phyloP scores from a whole-genome alignment of 2,329 filamentous ascomycete species.

The Trichoderma cornu-damae region DNA sequence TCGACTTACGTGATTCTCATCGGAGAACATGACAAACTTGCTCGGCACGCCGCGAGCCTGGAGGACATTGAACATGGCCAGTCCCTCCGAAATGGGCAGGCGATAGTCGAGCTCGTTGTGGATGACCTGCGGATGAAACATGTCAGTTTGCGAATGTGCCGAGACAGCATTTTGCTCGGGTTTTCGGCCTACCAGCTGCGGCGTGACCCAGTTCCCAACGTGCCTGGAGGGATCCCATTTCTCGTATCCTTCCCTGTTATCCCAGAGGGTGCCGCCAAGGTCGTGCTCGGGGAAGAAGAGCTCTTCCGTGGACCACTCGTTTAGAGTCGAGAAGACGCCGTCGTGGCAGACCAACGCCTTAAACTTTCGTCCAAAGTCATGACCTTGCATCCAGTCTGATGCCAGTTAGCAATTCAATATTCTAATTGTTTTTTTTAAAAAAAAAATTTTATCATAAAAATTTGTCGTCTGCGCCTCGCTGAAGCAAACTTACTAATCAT shows the following conservation, averaged over 20 bases:
- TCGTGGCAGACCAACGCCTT: slow-evolving; percentile 86
- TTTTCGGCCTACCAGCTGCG: slow-evolving; percentile 63
- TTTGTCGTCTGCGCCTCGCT: no score
- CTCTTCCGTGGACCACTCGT: slow-evolving; percentile 61
- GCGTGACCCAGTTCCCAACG: slow-evolving; percentile 72
- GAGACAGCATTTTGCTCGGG: neutral
- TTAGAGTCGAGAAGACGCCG: slow-evolving; percentile 70
- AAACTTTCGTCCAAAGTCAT: slow-evolving; percentile 75
- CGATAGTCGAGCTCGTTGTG: slow-evolving; percentile 90
- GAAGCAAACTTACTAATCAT: slow-evolving; percentile 58
- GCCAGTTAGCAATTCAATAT: slow-evolving; percentile 27
- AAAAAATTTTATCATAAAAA: no score
- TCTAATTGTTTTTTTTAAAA: neutral
- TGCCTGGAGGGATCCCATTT: slow-evolving; percentile 64
- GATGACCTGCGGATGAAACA: slow-evolving; percentile 46
- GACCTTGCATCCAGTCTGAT: slow-evolving; percentile 81
- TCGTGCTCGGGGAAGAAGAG: slow-evolving; percentile 67
- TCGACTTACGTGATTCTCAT: slow-evolving; percentile 54
- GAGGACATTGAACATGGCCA: slow-evolving; percentile 80
- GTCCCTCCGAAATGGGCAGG: slow-evolving; percentile 75
- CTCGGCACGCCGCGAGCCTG: slow-evolving; percentile 71
- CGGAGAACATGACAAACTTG: slow-evolving; percentile 74
- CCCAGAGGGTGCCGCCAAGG: slow-evolving; percentile 58
- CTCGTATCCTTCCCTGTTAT: slow-evolving; percentile 58
- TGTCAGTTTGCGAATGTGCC: slow-evolving; percentile 11